Evolutionary conservation across 2,329 filamentous ascomycete species (phyloP), one percentile per base, ranked within the genome.

Genomic region (Gnomoniopsis sp.): DNA sequence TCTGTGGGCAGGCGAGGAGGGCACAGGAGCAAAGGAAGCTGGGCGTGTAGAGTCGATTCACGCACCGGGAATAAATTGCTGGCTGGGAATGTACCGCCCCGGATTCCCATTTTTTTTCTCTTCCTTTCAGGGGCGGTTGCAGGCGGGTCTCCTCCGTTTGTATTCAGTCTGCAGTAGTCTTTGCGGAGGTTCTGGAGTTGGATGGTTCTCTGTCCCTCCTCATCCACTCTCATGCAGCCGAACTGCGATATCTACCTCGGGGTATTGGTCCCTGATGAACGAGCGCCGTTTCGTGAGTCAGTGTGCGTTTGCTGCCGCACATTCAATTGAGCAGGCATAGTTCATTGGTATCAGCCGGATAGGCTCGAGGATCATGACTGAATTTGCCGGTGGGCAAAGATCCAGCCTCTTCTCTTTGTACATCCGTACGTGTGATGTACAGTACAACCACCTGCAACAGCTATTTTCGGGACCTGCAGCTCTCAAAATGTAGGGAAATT

Each of bases 161-260:
- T 26, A 22, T n/a, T n/a, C n/a, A n/a, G n/a, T n/a, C n/a, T n/a
- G n/a, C n/a, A n/a, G n/a, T n/a, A 33, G 17, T 26, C 15, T n/a
- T 33, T 17, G 47, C 26, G 47, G 22, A 26, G 19, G 14, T 17
- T 17, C 47, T 12, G 23, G 49, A 57, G 36, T 17, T 36, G 19
- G 12, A 30, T 3, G 12, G 34, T 41, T 46, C 36, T 49, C 47
- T 38, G 53, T n/a, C 51, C 41, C 36, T 21, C 36, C 46, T 34
- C 44, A 53, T 34, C 36, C 56, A 43, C 53, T 51, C 49, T 58
- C 52, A 43, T 49, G 53, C 53, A 55, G 53, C 26, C 12, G 44
- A 47, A 38, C 38, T 49, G 51, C 4, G 10, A 30, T 49, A 51
- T 30, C 23, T 41, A 44, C 56, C 52, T 54, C 44, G n/a, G 50